phyloP scores from a whole-genome alignment of 1,284 basidiomycete species.

The Puccinia polysora region DNA sequence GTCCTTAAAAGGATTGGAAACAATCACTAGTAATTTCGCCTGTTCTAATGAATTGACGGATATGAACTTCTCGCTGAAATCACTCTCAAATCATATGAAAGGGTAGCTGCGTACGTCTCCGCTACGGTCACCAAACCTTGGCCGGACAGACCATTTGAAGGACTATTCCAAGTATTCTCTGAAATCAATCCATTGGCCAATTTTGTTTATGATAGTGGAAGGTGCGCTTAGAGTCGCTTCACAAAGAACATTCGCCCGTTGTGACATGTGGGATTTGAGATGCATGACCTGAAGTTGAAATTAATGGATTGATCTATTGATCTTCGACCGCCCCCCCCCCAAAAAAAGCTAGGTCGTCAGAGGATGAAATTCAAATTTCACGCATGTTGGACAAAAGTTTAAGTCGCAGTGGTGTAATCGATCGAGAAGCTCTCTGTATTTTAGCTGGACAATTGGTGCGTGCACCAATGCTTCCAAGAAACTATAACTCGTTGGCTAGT shows the following conservation, averaged over 20 bases:
- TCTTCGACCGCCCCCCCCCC: background rate
- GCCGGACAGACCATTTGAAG: conserved; percentile 85
- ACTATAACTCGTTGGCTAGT: background rate
- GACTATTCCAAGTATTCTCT: conserved; percentile 77
- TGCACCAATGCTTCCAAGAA: conserved; percentile 35
- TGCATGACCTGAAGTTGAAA: background rate
- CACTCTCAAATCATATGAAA: conserved; percentile 53
- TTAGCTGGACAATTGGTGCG: conserved; percentile 83
- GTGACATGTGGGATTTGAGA: background rate
- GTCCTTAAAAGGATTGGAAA: background rate
- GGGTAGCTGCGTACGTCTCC: conserved; percentile 79
- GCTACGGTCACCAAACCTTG: conserved; percentile 83
- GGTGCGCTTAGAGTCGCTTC: conserved; percentile 58
- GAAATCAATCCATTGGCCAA: conserved; percentile 95
- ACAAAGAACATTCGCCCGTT: background rate
- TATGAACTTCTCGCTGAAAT: conserved; percentile 20
- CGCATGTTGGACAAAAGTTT: conserved; percentile 93
- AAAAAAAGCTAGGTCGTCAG: conserved; percentile 63
- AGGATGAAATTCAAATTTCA: conserved; percentile 83
- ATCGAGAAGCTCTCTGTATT: conserved; percentile 90
- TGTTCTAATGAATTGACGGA: conserved; percentile 1
- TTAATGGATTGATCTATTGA: background rate
- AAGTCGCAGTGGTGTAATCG: conserved; percentile 79
- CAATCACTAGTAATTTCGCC: too few relatives aligned
- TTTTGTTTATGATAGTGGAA: conserved; percentile 75